Conservation (phyloP, 495 filamentous ascomycete species). For the Aspergillus sclerotioniger region DNA sequence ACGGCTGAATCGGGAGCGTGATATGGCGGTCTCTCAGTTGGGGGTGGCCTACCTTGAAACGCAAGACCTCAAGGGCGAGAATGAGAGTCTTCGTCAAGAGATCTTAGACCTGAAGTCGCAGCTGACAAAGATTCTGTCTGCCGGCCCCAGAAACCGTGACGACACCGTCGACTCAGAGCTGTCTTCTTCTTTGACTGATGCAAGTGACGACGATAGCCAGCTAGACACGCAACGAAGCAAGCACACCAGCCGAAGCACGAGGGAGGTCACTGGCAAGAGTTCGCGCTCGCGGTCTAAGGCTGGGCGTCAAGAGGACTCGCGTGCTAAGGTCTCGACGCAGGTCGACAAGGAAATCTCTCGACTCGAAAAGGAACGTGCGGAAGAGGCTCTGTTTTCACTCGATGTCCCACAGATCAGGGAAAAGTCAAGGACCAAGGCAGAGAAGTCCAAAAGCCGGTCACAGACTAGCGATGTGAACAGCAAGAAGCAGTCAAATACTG, state of each 20-base stretch:
- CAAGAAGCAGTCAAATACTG: constrained; percentile 40
- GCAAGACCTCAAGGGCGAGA: constrained; percentile 62
- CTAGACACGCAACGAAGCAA: constrained; percentile 34
- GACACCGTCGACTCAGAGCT: constrained; percentile 35
- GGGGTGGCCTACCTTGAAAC: constrained; percentile 60
- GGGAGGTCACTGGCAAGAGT: constrained; percentile 35
- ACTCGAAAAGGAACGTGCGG: constrained; percentile 43
- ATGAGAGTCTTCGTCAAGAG: constrained; percentile 47
- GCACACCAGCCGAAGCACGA: constrained; percentile 33
- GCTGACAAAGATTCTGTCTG: constrained; percentile 24
- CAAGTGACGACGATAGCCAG: constrained; percentile 36
- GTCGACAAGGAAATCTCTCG: constrained; percentile 46
- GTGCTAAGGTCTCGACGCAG: constrained; percentile 35
- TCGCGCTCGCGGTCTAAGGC: constrained; percentile 30
- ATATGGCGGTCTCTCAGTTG: constrained; percentile 62
- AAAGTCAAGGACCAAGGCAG: constrained; percentile 21
- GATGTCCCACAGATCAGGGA: constrained; percentile 30
- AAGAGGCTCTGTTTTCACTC: constrained; percentile 47
- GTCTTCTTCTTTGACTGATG: constrained; percentile 22
- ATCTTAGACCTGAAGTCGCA: constrained; percentile 48
- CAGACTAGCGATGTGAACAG: constrained; percentile 6
- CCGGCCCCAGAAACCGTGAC: constrained; percentile 25
- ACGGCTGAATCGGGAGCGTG: constrained; percentile 61
- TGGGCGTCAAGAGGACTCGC: constrained; percentile 34
- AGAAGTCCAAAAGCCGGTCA: constrained; percentile 22